Conservation (phyloP, 345 rosid species). For the Alliaria petiolata region DNA sequence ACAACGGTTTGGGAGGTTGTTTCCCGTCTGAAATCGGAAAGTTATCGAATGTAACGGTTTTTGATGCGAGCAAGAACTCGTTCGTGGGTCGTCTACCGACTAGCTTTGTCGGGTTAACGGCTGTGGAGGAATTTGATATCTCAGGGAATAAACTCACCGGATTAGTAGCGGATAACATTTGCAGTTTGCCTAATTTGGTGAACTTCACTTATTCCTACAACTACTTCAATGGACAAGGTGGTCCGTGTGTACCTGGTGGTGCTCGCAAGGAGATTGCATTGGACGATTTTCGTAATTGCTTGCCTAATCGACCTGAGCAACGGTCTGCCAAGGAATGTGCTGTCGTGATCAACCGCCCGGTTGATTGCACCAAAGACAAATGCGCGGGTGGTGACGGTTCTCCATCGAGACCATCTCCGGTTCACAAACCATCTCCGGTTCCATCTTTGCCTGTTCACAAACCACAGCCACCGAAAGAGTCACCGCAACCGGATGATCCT, state of each 20-base stretch:
- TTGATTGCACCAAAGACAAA: slow-evolving; percentile 67
- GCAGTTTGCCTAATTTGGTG: slow-evolving; percentile 49
- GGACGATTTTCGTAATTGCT: slow-evolving; percentile 55
- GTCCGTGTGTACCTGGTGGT: slow-evolving; percentile 39
- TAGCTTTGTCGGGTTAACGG: slow-evolving; percentile 37
- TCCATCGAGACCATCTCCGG: slow-evolving; percentile 23
- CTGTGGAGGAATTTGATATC: slow-evolving; percentile 43
- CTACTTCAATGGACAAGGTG: slow-evolving; percentile 52
- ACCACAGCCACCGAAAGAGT: slow-evolving; percentile 24
- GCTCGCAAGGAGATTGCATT: slow-evolving; percentile 30
- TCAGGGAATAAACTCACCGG: slow-evolving; percentile 63
- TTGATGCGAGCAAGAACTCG: slow-evolving; percentile 55
- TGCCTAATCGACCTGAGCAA: slow-evolving; percentile 47
- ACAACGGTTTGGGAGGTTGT: slow-evolving; percentile 67
- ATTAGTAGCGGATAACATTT: slow-evolving; percentile 44
- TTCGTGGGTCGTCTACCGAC: slow-evolving; percentile 48
- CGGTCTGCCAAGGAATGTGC: slow-evolving; percentile 40
- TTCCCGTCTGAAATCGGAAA: slow-evolving; percentile 63
- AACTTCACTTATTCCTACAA: slow-evolving; percentile 60
- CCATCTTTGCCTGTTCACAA: slow-evolving; percentile 11
- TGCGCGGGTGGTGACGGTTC: slow-evolving; percentile 34
- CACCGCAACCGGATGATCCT: slow-evolving; percentile 26
- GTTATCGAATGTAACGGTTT: slow-evolving; percentile 46
- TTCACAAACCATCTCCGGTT: slow-evolving; percentile 14
- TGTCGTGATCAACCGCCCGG: slow-evolving; percentile 43